Base-by-base conservation (phyloP, 371 early-diverging fungal genomes). In the Apophysomyces elegans region DNA sequence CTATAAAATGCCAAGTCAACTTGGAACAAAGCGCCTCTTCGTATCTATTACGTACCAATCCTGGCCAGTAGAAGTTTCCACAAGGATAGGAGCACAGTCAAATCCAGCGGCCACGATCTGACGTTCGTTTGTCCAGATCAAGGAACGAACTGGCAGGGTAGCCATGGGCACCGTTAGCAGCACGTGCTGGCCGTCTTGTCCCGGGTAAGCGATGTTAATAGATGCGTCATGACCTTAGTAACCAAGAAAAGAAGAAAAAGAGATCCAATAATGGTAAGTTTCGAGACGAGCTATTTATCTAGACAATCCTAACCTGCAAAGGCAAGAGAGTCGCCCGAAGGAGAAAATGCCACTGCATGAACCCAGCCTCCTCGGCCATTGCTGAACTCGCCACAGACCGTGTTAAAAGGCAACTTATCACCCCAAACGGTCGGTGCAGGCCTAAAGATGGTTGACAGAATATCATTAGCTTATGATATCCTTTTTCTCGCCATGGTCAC, bases 371-470 rank as follows among this genome's bases (percentile, higher is more conserved):
- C 90, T 54, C 83, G 81, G 3, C 87, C 88, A 64, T 84, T 90
- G 32, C 80, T 83, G 67, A 91, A 96, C 72, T 98, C 99, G 41
- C 90, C 96, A 66, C 95, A 95, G 14, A 98, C 78, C 2, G 94
- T 95, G 77, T 92, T 94, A 81, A 97, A 97, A 11, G 97, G 95
- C 21, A 97, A 79, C 72, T 95, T 92, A 59, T 97, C 96, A 43
- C 96, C 97, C 97, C 99, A 97, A 5, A 90, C 88, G 7, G 90
- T 84, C 59, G 91, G 80, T 14, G 90, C 75, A 9, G 93, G 93
- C 60, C 84, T 85, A 80, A 37, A 18, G 26, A 54, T 26, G 32
- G 32, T 26, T 26, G 58, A 39, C 38, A 76, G 14, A 13, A 11
- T 41, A 41, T 12, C 37, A 32, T 59, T n/a, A 36, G 37, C 6